These are phyloP conservation scores for Plasmodium inui DNA, from an alignment of 169 alveolate species.

Conservation along the genomic window DNA sequence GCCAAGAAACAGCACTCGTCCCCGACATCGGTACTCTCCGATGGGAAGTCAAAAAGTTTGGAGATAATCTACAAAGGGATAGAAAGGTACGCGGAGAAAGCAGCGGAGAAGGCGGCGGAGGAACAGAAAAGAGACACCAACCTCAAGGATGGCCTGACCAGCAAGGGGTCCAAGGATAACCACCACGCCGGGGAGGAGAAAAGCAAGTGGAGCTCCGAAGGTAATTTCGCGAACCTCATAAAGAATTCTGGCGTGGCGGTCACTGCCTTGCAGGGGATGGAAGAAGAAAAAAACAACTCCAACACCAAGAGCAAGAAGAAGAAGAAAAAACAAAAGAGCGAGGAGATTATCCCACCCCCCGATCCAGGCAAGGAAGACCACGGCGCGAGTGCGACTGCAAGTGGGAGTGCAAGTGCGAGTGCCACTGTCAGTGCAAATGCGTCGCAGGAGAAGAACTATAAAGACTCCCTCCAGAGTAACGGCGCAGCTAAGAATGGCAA, in stretches of 20 bases:
- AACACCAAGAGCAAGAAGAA: conserved; percentile 25
- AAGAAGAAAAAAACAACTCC: not conserved
- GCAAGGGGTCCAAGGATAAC: conserved; percentile 2
- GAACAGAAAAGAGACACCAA: not conserved
- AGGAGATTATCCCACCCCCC: not conserved
- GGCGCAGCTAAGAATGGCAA: not conserved
- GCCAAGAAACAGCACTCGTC: not conserved
- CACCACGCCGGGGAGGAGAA: not conserved
- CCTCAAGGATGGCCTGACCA: not conserved
- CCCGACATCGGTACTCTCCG: not conserved
- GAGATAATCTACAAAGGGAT: not conserved
- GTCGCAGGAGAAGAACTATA: conserved; percentile 20
- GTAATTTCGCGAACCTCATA: conserved; percentile 4
- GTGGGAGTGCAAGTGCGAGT: not conserved
- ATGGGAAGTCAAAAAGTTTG: conserved; percentile 22
- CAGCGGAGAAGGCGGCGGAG: not conserved
- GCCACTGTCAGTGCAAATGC: too few relatives aligned
- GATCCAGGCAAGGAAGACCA: not conserved
- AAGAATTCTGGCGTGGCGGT: not conserved
- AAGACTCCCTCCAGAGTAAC: not conserved
- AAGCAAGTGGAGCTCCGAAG: conserved; percentile 44
- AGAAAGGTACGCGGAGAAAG: not conserved
- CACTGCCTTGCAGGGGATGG: not conserved
- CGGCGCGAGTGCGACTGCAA: not conserved
- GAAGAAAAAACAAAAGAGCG: conserved; percentile 20